Evolutionary conservation across 1,284 basidiomycete species (phyloP).

Genomic region (Thelephora terrestris): DNA sequence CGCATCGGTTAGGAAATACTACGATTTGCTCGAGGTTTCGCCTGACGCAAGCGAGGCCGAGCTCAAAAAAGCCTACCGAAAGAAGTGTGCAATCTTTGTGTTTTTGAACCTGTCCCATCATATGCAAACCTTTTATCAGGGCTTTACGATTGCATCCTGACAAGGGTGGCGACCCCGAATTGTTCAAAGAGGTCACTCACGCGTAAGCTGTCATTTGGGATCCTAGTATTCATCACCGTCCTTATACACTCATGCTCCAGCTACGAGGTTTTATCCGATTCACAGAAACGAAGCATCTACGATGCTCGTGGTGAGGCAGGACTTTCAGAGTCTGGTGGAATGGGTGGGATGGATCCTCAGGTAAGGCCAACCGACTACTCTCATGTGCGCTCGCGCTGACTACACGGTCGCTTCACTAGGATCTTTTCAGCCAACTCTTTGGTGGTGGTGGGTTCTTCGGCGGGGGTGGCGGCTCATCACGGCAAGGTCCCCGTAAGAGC

Average conservation of each 20-base stretch:
- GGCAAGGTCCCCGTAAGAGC: conserved; percentile 87
- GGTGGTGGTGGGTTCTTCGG: conserved; percentile 56
- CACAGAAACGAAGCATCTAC: conserved; percentile 79
- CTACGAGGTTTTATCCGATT: conserved; percentile 91
- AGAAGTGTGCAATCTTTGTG: conserved; percentile 49
- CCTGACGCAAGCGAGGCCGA: conserved; percentile 71
- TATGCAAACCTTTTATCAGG: conserved; percentile 29
- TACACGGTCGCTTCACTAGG: conserved; percentile 34
- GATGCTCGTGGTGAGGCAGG: conserved; percentile 94
- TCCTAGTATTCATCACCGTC: not conserved
- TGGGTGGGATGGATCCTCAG: conserved; percentile 95
- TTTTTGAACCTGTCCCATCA: conserved; percentile 11
- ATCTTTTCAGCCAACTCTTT: conserved; percentile 97
- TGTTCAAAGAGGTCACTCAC: conserved; percentile 97
- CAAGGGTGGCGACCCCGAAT: conserved; percentile 94
- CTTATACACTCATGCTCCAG: conserved; percentile 27
- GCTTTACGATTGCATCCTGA: conserved; percentile 90
- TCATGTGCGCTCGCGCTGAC: not conserved
- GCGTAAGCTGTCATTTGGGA: conserved; percentile 49
- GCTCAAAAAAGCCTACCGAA: conserved; percentile 92
- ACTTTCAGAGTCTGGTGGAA: conserved; percentile 76
- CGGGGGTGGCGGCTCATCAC: conserved; percentile 48
- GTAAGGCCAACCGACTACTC: conserved; percentile 28
- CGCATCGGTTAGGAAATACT: conserved; percentile 61
- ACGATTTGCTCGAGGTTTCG: conserved; percentile 79